Percentiles rank a stretch among this genome's conserved stretches.
Evolutionary conservation across 768 basidiomycete species (phyloP).

Genomic region (Hericium alpestre): DNA sequence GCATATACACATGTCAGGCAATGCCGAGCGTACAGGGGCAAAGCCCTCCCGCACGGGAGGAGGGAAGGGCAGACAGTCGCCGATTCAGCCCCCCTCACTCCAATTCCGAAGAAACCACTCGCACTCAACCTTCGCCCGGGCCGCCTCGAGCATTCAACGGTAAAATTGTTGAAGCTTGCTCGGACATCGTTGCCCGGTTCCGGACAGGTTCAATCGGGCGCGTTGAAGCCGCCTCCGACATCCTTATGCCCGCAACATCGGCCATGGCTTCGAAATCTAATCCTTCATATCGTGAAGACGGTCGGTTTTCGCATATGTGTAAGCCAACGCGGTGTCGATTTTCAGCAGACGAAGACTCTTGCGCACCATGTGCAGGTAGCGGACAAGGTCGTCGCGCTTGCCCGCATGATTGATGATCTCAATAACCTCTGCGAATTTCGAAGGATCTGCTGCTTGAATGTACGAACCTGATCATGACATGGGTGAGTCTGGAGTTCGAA

Average conservation of each 20-base stretch:
- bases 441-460: constrained; percentile 92
- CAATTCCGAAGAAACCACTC: too few species aligned
- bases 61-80: too few species aligned
- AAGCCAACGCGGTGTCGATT: constrained; percentile 96
- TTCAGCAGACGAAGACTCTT: constrained; percentile 93
- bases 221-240: too few species aligned
- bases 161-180: too few species aligned
- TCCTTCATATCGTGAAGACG: constrained; percentile 98
- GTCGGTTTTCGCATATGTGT: constrained; percentile 96
- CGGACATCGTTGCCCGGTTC: too few species aligned
- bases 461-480: constrained; percentile 62
- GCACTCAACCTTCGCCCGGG: too few species aligned
- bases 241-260: constrained; percentile 96
- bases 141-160: too few species aligned
- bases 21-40: too few species aligned
- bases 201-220: too few species aligned
- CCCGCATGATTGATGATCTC: constrained; percentile 93
- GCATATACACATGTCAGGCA: too few species aligned
- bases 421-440: constrained; percentile 89
- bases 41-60: too few species aligned
- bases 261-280: constrained; percentile 98
- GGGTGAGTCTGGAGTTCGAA: not conserved
- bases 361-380: constrained; percentile 97
- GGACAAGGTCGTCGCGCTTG: constrained; percentile 87
- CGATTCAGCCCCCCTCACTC: too few species aligned